A percentile compares a stretch with the other conserved stretches of the same genome.
phyloP scores from a whole-genome alignment of 768 basidiomycete genomes.

The Pholiota molesta region DNA sequence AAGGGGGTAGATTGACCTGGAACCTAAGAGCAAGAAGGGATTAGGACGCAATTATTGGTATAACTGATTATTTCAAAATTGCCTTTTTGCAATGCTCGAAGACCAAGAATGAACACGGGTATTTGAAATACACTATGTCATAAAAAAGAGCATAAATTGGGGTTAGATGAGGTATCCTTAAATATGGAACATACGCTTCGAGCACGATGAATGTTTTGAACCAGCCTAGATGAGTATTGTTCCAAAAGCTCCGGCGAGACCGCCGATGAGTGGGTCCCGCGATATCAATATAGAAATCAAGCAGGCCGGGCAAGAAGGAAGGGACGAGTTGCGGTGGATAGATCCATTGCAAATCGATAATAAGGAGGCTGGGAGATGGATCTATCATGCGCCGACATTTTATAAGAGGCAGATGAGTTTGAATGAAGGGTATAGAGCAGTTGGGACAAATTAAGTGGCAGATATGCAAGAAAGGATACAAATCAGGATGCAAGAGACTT shows the following conservation, averaged over 20 bases:
- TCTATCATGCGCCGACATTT: conserved; percentile 24
- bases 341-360: conserved; percentile 72
- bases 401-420: too few species aligned
- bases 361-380: conserved; percentile 72
- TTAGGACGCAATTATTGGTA: neutral
- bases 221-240: conserved; percentile 50
- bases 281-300: conserved; percentile 59
- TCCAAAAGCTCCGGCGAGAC: conserved; percentile 45
- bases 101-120: conserved; percentile 76
- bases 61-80: neutral
- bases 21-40: conserved; percentile 35
- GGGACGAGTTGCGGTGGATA: conserved; percentile 60
- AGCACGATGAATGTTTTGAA: conserved; percentile 65
- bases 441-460: neutral
- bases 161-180: neutral
- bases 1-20: conserved; percentile 57
- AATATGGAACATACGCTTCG: conserved; percentile 52
- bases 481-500: neutral
- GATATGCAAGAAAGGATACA: neutral
- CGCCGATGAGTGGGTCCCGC: conserved; percentile 68
- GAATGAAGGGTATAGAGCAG: neutral
- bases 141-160: neutral
- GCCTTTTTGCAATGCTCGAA: conserved; percentile 62
- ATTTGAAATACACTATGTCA: conserved; percentile 64
- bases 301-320: conserved; percentile 42